Conservation (phyloP, 2,329 filamentous ascomycete species). For the Colletotrichum paranaense region DNA sequence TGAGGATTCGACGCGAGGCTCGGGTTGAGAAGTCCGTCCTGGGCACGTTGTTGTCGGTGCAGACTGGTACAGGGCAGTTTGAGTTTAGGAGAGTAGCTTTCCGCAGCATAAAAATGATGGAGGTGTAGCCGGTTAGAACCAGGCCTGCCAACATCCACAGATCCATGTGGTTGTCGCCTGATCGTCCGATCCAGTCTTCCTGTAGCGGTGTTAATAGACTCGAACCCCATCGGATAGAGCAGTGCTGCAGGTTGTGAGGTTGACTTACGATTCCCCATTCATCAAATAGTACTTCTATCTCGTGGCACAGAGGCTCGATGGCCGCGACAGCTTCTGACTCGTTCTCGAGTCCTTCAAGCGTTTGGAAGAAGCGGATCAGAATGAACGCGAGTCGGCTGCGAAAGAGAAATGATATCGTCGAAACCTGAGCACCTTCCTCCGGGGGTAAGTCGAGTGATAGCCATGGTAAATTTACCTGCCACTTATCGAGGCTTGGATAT, state of each 20-base stretch:
- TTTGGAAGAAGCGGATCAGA: constrained; percentile 44
- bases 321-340: constrained; percentile 10
- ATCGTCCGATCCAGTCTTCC: constrained; percentile 42
- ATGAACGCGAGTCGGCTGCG: constrained; percentile 44
- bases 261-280: constrained; percentile 44
- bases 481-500: constrained; percentile 39
- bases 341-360: not conserved
- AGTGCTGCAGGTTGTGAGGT: not conserved
- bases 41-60: constrained; percentile 17
- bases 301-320: constrained; percentile 39
- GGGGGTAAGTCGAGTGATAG: constrained; percentile 40
- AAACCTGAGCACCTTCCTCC: constrained; percentile 35
- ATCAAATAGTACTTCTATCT: constrained; percentile 41
- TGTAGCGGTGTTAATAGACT: constrained; percentile 5
- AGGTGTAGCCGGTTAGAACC: constrained; percentile 43
- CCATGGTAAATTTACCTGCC: constrained; percentile 48
- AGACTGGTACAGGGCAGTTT: constrained; percentile 2
- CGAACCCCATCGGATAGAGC: too few relatives aligned
- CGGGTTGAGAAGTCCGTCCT: constrained; percentile 3
- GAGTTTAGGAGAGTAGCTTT: constrained; percentile 37
- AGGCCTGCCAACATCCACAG: constrained; percentile 43
- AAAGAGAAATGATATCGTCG: constrained; percentile 43
- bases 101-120: constrained; percentile 48
- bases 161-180: constrained; percentile 38
- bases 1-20: constrained; percentile 15